Base-by-base conservation (phyloP, 139 green algal genomes). In the Volvox africanus region DNA sequence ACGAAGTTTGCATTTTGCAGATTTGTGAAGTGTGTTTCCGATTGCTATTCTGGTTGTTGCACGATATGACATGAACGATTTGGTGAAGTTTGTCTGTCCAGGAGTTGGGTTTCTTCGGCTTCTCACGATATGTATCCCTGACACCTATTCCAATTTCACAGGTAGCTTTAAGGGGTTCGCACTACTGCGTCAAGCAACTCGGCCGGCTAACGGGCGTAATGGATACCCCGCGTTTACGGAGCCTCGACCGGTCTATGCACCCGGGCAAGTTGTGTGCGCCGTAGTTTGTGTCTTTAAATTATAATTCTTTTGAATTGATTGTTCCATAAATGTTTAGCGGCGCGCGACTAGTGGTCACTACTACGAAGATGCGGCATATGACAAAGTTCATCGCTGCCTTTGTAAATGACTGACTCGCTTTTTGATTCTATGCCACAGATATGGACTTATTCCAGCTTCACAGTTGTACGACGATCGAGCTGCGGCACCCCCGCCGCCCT, bases 151-250 rank as follows among this genome's bases (percentile, higher is more conserved):
- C 50, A 55, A 81, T 61, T 26, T 28, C 61, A 35, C 93, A 82
- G 94, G 94, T 2, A 95, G 90, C 22, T 95, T 95, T 75, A 95
- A 95, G 67, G 93, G 93, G 68, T 95, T 95, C 68, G 93, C 93
- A 1, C 90, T 95, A n/a, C 91, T 95, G 13, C 81, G 93, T 61
- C 93, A 95, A 62, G 83, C 90, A 32, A 33, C 82, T 50, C 61
- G 89, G 18, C 62, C 89, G 50, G 33, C 92, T 30, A 73, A 94
- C 78, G 87, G 87, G 24, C 65, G 88, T 0, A 84, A 77, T 36
- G 79, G 80, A 20, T 87, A 87, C 67, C 79, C 88, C 1, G 88
- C 88, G 13, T 87, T 87, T 33, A 88, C 88, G 62, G 87, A 94
- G 79, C 92, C 91, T 16, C 79, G 92, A 0, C 93, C 93, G 1